Conservation (phyloP, 139 green algal genomes). For the Chlorella sp. region DNA sequence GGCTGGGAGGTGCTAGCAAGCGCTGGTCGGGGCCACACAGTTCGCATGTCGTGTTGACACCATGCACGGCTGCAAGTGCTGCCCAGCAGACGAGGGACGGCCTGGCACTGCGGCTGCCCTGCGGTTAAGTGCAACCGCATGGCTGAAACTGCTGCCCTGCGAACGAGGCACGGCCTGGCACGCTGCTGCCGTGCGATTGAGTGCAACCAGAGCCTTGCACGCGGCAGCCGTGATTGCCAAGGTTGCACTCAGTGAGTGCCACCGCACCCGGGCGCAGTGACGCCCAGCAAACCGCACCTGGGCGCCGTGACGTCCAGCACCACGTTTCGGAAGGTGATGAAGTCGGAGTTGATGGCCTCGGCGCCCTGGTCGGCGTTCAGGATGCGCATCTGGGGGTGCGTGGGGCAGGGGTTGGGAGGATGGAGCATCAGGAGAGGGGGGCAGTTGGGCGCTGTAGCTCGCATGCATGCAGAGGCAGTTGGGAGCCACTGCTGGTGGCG, state of each 20-base stretch:
- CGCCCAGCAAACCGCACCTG: background rate
- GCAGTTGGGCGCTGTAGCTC: background rate
- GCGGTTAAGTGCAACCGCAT: too few relatives aligned
- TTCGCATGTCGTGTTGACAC: too few relatives aligned
- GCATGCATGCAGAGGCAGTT: background rate
- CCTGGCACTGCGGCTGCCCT: too few relatives aligned
- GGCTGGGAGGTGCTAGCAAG: background rate
- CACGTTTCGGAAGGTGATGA: background rate
- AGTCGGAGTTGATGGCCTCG: background rate
- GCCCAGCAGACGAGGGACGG: too few relatives aligned
- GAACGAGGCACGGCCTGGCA: too few relatives aligned
- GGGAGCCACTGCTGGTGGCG: too few relatives aligned
- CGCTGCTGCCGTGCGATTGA: too few relatives aligned
- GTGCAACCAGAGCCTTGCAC: background rate
- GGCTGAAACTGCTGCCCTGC: too few relatives aligned
- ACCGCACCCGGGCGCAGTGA: background rate
- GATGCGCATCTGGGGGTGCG: conserved; percentile 4
- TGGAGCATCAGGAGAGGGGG: background rate
- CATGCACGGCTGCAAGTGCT: too few relatives aligned
- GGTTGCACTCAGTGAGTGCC: background rate
- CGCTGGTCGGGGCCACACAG: background rate
- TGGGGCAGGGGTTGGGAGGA: too few relatives aligned
- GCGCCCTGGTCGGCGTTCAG: background rate
- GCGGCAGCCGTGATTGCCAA: background rate
- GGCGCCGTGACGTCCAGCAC: background rate